A percentile compares a stretch with the other conserved stretches of the same genome.
Evolutionary conservation across 768 basidiomycete genomes (phyloP).

Genomic region (Strobilomyces echinocephalus): DNA sequence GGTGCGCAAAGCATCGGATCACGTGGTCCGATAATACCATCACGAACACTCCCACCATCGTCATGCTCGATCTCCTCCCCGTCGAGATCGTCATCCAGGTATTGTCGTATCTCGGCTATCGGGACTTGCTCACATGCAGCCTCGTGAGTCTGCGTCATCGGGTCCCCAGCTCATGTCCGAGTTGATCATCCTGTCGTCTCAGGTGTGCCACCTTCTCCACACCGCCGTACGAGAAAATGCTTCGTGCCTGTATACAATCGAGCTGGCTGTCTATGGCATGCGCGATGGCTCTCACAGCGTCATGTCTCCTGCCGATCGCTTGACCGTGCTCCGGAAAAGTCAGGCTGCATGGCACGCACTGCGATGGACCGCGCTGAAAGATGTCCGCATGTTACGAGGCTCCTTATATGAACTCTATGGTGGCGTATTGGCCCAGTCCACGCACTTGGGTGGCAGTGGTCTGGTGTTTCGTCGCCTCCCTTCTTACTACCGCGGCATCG

Average conservation of each 20-base stretch:
- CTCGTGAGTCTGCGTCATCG: slow-evolving; percentile 14
- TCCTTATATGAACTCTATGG: slow-evolving; percentile 57
- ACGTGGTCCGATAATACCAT: slow-evolving; percentile 13
- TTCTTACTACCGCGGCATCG: slow-evolving; percentile 44
- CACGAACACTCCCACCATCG: not conserved
- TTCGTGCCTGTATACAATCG: slow-evolving; percentile 39
- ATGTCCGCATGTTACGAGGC: slow-evolving; percentile 39
- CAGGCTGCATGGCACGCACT: slow-evolving; percentile 39
- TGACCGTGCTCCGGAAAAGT: slow-evolving; percentile 36
- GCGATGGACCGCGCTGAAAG: slow-evolving; percentile 30
- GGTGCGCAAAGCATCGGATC: slow-evolving; percentile 9
- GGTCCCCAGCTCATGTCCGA: not conserved
- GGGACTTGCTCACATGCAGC: slow-evolving; percentile 26
- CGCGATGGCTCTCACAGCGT: slow-evolving; percentile 33
- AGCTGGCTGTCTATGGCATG: slow-evolving; percentile 43
- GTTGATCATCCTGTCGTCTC: slow-evolving; percentile 2
- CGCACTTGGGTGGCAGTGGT: slow-evolving; percentile 13
- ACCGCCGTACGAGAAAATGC: slow-evolving; percentile 27
- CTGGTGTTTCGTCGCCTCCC: slow-evolving; percentile 48
- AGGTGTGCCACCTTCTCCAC: slow-evolving; percentile 34
- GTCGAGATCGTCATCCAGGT: slow-evolving; percentile 23
- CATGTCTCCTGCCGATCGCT: slow-evolving; percentile 30
- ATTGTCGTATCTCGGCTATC: slow-evolving; percentile 18
- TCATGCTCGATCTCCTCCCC: slow-evolving; percentile 20
- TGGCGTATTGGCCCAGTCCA: slow-evolving; percentile 47